A percentile compares a stretch with the other conserved stretches of the same genome.
Conservation (phyloP, 768 basidiomycete genomes). For the Phylloporus sp. region DNA sequence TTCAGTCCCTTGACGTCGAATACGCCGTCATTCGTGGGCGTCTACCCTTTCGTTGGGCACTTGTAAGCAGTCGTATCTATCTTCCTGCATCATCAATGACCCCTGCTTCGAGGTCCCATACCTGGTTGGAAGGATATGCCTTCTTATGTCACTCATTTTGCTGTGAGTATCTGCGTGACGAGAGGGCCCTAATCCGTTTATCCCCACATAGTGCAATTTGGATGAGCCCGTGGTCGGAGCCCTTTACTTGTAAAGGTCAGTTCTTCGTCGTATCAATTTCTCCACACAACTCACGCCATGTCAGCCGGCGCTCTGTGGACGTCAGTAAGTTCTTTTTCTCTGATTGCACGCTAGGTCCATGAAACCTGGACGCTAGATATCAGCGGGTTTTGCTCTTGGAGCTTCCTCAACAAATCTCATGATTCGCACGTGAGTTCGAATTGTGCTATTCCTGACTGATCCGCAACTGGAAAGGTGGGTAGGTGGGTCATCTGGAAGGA, state of each 20-base stretch:
- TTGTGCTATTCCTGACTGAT: not conserved
- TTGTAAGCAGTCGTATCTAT: constrained; percentile 13
- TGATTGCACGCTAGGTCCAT: not conserved
- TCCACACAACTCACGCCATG: not conserved
- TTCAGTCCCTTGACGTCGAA: constrained; percentile 16
- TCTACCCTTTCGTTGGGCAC: constrained; percentile 22
- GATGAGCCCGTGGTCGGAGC: not conserved
- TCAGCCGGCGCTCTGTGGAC: not conserved
- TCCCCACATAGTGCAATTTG: constrained; percentile 3
- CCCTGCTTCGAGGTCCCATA: constrained; percentile 19
- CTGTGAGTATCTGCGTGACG: constrained; percentile 2
- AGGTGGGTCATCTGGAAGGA: constrained; percentile 29
- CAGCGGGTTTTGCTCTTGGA: constrained; percentile 8
- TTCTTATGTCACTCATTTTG: constrained; percentile 12
- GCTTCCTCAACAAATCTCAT: constrained; percentile 21
- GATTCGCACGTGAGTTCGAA: constrained; percentile 22
- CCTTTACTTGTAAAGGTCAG: constrained; percentile 18
- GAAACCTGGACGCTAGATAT: constrained; percentile 1
- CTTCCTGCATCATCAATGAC: not conserved
- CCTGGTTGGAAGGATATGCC: constrained; percentile 17
- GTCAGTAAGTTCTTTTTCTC: constrained; percentile 3
- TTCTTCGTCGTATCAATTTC: not conserved
- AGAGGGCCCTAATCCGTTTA: not conserved
- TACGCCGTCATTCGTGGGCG: constrained; percentile 16
- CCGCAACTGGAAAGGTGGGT: not conserved